Evolutionary conservation across 139 green algal genomes (phyloP), one percentile per base, ranked within the genome.

Genomic region (Chlorella sp.): DNA sequence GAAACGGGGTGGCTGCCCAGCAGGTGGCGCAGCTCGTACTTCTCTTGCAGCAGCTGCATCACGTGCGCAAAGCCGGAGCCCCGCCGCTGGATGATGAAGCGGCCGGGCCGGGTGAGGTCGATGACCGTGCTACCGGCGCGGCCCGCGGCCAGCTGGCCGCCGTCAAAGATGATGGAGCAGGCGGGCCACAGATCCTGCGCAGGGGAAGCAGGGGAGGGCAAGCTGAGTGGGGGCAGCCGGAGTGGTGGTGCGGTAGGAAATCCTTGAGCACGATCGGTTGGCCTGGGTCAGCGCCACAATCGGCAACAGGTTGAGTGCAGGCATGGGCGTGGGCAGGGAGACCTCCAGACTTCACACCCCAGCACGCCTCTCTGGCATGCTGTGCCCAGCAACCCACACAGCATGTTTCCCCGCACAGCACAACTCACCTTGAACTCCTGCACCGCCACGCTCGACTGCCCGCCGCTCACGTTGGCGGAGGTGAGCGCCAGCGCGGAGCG

Each of bases 101-200:
- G 19, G 9, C 85, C 86, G 3, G 60, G 43, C 32, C 48, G 36
- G 34, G 75, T 86, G 17, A 97, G 87, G 86, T 97, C 94, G 13
- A 97, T 34, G 9, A 97, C 84, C 2, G 94, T 97, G 44, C 92
- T 95, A 30, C 94, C 94, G 3, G 67, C 34, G 36, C 89, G 80
- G 20, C 70, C 81, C 3, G 41, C 83, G 0, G 62, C 72, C 16
- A 96, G 68, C 38, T 20, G 38, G 1, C 91, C 92, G 30, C 70
- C 90, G 56, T 97, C 91, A 89, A 94, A 96, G 40, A 97, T 90
- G 0, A 88, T 86, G 34, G 70, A 83, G 80, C 92, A 95, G 34
- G 64, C 32, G 11, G 85, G 81, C 92, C 92, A 96, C 73, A 97
- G 85, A 32, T 93, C 82, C 80, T 80, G 54, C 56, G 28, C 17